Percentiles rank a stretch among this genome's conserved stretches.
These are phyloP conservation scores for Metarhizium guizhouense DNA, from an alignment of 2,329 filamentous ascomycete species.

Conservation along the genomic window DNA sequence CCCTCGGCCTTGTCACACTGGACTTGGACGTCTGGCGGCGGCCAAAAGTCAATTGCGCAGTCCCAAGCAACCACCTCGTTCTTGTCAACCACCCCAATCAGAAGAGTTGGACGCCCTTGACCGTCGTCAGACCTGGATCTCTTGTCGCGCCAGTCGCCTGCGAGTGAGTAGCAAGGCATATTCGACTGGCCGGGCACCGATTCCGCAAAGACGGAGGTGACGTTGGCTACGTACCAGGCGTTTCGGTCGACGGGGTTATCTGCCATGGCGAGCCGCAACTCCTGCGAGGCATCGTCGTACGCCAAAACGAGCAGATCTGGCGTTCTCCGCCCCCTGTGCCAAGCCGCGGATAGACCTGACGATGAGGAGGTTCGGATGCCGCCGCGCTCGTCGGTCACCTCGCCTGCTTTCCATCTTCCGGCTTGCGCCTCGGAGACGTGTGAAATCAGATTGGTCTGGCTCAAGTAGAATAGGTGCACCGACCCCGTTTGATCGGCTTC, in stretches of 20 bases:
- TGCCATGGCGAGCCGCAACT: slow-evolving; percentile 11
- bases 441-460: slow-evolving; percentile 6
- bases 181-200: slow-evolving; percentile 9
- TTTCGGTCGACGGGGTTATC: slow-evolving; percentile 6
- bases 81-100: slow-evolving; percentile 11
- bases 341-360: slow-evolving; percentile 12
- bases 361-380: slow-evolving; percentile 2
- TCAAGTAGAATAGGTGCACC: slow-evolving; percentile 16
- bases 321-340: slow-evolving; percentile 9
- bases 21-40: slow-evolving; percentile 5
- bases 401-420: slow-evolving; percentile 11
- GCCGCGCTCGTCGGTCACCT: slow-evolving; percentile 1
- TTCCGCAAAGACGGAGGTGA: slow-evolving; percentile 5
- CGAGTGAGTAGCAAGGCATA: slow-evolving; percentile 10
- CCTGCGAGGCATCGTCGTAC: slow-evolving; percentile 8
- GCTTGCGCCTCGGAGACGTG: slow-evolving; percentile 8
- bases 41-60: slow-evolving; percentile 10
- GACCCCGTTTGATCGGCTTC: slow-evolving; percentile 9
- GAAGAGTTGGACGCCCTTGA: slow-evolving; percentile 1
- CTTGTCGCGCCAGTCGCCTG: slow-evolving; percentile 10
- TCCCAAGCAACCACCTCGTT: slow-evolving; percentile 11
- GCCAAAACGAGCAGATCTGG: slow-evolving; percentile 10
- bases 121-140: background rate
- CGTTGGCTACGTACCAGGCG: slow-evolving; percentile 8
- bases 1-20: slow-evolving; percentile 9